Percentiles rank a stretch among this genome's conserved stretches.
These are phyloP conservation scores for Echria macrotheca DNA, from an alignment of 495 filamentous ascomycete genomes.

Conservation along the genomic window DNA sequence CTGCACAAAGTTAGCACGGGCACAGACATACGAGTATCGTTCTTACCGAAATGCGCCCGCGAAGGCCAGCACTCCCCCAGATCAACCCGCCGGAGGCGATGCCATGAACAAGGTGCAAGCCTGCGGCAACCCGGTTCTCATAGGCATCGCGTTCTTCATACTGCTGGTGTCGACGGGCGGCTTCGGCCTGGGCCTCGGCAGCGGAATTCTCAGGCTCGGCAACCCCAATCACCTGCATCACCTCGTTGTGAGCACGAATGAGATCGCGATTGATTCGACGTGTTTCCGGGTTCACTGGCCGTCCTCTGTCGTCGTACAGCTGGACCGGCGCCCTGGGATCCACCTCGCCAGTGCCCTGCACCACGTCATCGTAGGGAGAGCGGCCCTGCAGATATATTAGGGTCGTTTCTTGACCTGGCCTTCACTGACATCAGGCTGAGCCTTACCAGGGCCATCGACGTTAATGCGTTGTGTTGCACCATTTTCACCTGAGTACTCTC, in stretches of 20 bases:
- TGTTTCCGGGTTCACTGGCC: conserved; percentile 58
- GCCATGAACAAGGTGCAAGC: conserved; percentile 32
- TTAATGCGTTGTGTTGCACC: conserved; percentile 46
- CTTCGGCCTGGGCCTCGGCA: conserved; percentile 25
- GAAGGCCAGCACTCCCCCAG: conserved; percentile 49
- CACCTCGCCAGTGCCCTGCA: conserved; percentile 37
- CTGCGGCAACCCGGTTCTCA: conserved; percentile 36
- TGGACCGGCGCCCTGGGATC: conserved; percentile 48
- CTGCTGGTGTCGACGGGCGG: conserved; percentile 20
- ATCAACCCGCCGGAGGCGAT: conserved; percentile 36
- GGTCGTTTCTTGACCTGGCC: not conserved
- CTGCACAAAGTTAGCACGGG: conserved; percentile 20
- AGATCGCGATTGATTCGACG: conserved; percentile 45
- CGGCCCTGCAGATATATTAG: conserved; percentile 53
- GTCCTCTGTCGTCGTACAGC: conserved; percentile 65
- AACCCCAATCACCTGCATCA: conserved; percentile 51
- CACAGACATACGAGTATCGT: not conserved
- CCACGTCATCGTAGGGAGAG: conserved; percentile 64
- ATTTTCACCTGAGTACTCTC: no score
- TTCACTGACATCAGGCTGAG: not conserved
- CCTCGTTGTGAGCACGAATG: conserved; percentile 52
- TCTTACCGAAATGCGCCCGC: conserved; percentile 46
- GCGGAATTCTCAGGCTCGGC: conserved; percentile 40
- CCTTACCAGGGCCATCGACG: conserved; percentile 47
- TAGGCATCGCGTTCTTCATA: no score